These are phyloP conservation scores for Hyphopichia wangnamkhiaoensis DNA, from an alignment of 1,139 yeast species.

Conservation along the genomic window DNA sequence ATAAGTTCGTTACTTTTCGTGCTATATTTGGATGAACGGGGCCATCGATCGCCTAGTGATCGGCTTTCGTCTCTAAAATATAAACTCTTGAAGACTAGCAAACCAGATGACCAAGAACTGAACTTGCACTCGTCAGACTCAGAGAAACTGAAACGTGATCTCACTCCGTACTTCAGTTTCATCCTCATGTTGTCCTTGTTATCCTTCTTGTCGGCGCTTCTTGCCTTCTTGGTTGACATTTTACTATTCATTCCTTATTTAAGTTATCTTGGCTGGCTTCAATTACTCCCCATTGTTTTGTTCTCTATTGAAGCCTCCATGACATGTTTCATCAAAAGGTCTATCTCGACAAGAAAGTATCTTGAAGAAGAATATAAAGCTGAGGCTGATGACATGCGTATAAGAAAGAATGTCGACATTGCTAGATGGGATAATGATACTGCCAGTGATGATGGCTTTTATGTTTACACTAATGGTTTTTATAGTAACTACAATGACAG, in stretches of 20 bases:
- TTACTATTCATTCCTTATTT: constrained; percentile 42
- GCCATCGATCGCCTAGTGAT: not conserved
- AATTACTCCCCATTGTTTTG: constrained; percentile 39
- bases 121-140: not conserved
- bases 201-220: constrained; percentile 38
- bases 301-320: constrained; percentile 38
- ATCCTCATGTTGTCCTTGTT: constrained; percentile 36
- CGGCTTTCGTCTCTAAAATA: not conserved
- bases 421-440: constrained; percentile 26
- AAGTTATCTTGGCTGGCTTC: constrained; percentile 47
- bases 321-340: constrained; percentile 43
- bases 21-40: constrained; percentile 7
- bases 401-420: constrained; percentile 20
- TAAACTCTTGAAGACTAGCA: not conserved
- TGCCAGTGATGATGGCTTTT: constrained; percentile 49
- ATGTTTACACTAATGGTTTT: constrained; percentile 48
- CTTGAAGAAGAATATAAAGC: constrained; percentile 32
- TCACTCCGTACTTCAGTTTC: constrained; percentile 31
- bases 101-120: not conserved
- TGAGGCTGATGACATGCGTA: constrained; percentile 41
- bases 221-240: constrained; percentile 45
- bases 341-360: constrained; percentile 38
- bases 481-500: constrained; percentile 22
- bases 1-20: constrained; percentile 10
- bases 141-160: constrained; percentile 16